Evolutionary conservation across 176 grass and related monocot genomes (phyloP).

Genomic region (Hordeum marinum): DNA sequence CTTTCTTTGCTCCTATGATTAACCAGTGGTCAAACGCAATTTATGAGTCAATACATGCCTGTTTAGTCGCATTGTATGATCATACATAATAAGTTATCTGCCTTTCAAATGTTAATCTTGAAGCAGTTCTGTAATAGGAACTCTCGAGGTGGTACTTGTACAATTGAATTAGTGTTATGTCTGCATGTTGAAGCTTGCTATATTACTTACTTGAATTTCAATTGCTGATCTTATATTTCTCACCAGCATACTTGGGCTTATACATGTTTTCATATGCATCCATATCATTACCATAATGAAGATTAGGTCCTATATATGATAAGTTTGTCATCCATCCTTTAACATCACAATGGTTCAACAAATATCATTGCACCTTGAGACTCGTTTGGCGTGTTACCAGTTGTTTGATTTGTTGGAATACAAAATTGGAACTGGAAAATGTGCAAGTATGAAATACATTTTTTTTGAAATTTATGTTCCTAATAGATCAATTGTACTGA

Average conservation of each 20-base stretch:
- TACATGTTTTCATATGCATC: background rate
- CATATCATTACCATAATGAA: background rate
- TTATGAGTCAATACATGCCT: background rate
- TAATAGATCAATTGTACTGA: too few species aligned
- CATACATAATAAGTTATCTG: background rate
- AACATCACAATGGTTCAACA: background rate
- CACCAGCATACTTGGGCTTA: background rate
- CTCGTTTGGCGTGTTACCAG: background rate
- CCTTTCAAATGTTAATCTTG: background rate
- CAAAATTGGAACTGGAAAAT: background rate
- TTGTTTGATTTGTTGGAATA: background rate
- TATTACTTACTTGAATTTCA: background rate
- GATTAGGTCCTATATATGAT: background rate
- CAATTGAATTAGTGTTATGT: background rate
- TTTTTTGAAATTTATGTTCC: too few species aligned
- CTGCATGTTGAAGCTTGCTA: background rate
- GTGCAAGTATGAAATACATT: too few species aligned
- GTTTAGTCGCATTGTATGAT: background rate
- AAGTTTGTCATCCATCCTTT: background rate
- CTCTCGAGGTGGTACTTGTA: background rate
- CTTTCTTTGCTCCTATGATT: background rate
- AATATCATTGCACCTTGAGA: background rate
- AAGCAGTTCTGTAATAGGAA: background rate
- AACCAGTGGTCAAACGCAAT: background rate
- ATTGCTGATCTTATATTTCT: background rate